A percentile compares a stretch with the other conserved stretches of the same genome.
phyloP scores from a whole-genome alignment of 2,329 filamentous ascomycete genomes.

The Cryoendolithus antarcticus region DNA sequence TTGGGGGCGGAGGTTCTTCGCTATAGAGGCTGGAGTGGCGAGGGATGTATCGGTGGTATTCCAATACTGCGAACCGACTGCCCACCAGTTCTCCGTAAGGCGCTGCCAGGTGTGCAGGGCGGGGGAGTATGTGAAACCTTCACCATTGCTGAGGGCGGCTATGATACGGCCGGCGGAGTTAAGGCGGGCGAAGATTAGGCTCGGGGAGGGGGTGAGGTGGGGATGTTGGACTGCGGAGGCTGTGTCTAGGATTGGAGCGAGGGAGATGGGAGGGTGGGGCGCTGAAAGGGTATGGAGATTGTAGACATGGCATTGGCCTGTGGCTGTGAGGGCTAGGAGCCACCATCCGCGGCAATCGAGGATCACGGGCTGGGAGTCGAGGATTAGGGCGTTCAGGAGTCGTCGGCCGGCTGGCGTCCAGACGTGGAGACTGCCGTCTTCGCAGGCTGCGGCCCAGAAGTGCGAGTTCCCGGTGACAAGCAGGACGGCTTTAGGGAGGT shows the following conservation, averaged over 20 bases:
- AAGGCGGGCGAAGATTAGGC: conserved; percentile 79
- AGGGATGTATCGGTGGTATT: conserved; percentile 91
- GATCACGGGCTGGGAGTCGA: conserved; percentile 90
- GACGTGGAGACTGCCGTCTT: conserved; percentile 78
- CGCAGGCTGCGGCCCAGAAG: conserved; percentile 87
- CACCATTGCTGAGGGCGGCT: conserved; percentile 85
- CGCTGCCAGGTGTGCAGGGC: conserved; percentile 86
- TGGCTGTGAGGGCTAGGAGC: conserved; percentile 78
- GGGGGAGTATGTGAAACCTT: conserved; percentile 81
- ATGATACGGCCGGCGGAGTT: conserved; percentile 79
- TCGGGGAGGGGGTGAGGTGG: conserved; percentile 67
- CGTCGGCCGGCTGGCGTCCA: conserved; percentile 89
- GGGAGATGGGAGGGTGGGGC: conserved; percentile 77
- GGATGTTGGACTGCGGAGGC: conserved; percentile 67
- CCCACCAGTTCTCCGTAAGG: conserved; percentile 96
- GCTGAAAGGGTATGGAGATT: conserved; percentile 65
- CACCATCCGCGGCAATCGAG: conserved; percentile 82
- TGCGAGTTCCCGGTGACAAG: conserved; percentile 79
- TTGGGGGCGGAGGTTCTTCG: conserved; percentile 1
- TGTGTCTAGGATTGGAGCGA: conserved; percentile 79
- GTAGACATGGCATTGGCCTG: conserved; percentile 87
- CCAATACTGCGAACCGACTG: conserved; percentile 96
- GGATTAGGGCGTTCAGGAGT: conserved; percentile 67
- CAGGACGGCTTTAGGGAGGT: conserved; percentile 73
- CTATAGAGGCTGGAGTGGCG: conserved; percentile 47